Evolutionary conservation across 2,329 filamentous ascomycete species (phyloP), one percentile per base, ranked within the genome.

Genomic region (Xylaria sp.): DNA sequence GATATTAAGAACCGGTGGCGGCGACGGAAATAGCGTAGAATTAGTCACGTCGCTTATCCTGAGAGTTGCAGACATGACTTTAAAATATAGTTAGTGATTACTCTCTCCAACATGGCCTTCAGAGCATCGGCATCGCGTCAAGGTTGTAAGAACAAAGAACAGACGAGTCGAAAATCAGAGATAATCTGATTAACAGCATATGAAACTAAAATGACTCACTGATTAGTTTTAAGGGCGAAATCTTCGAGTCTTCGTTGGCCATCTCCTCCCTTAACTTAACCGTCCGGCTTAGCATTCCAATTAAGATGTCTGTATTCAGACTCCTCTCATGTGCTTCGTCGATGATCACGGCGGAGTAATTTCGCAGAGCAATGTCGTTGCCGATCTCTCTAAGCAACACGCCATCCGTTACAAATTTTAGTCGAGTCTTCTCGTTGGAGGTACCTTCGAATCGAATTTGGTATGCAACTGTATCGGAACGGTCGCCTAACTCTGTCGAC

Each of bases 391-490:
- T 90, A 10, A 99, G 86, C 68, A 99, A 84, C 33, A 99, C 94
- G 86, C 96, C 96, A 80, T 99, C 96, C 0, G 96, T 99, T 94
- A 99, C 97, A 82, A 98, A 99, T 79, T 99, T 99, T 79, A 99
- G 89, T 6, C 93, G 92, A 0, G 96, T 99, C 61, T 93, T 91
- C 33, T 89, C 84, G 58, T 90, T 89, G 1, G 92, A 90, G 0
- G 90, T 95, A 59, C 92, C 93, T 77, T 99, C 96, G 73, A 98
- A 99, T 28, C 97, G 92, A 74, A 99, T 97, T 79, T 94, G 96
- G 79, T 98, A 97, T 4, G 93, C 93, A 6, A 99, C 94, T 57
- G 88, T 87, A 31, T 90, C 85, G n/a, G 89, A 90, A 74, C 91
- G 89, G 56, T 92, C 86, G 1, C 93, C 94, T 49, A 99, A 81